phyloP scores from a whole-genome alignment of 2,329 filamentous ascomycete genomes.

The Aspergillus proliferans region DNA sequence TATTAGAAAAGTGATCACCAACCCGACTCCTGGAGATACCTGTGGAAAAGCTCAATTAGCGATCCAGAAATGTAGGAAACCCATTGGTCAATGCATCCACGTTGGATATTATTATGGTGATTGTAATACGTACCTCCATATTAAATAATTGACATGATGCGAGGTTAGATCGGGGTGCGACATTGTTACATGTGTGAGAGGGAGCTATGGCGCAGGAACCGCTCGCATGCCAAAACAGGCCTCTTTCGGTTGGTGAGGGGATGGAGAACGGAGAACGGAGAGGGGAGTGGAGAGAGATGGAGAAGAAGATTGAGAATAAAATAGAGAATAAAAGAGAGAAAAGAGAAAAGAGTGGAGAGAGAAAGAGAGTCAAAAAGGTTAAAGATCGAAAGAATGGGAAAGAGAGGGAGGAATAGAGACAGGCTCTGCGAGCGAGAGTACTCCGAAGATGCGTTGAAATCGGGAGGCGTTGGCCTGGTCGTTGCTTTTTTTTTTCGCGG shows the following conservation, averaged over 20 bases:
- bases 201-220: slow-evolving; percentile 22
- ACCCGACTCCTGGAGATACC: slow-evolving; percentile 53
- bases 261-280: neutral
- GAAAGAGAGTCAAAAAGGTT: neutral
- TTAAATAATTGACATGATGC: slow-evolving; percentile 63
- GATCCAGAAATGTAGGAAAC: neutral
- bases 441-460: slow-evolving; percentile 3
- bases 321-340: slow-evolving; percentile 7
- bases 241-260: slow-evolving; percentile 12
- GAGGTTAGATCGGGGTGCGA: slow-evolving; percentile 38
- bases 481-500: slow-evolving; percentile 1
- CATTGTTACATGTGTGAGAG: slow-evolving; percentile 41
- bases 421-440: neutral
- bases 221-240: slow-evolving; percentile 24
- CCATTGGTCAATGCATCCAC: no score
- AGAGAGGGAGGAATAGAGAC: slow-evolving; percentile 3
- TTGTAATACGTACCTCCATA: slow-evolving; percentile 53
- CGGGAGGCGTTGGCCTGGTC: neutral
- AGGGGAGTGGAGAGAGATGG: slow-evolving; percentile 10
- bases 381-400: slow-evolving; percentile 6
- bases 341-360: slow-evolving; percentile 4
- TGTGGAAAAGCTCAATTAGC: slow-evolving; percentile 18
- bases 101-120: no score
- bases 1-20: slow-evolving; percentile 17
- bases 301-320: slow-evolving; percentile 5